Base-by-base conservation (phyloP, 805 yeast species). In the Spathaspora sp. region DNA sequence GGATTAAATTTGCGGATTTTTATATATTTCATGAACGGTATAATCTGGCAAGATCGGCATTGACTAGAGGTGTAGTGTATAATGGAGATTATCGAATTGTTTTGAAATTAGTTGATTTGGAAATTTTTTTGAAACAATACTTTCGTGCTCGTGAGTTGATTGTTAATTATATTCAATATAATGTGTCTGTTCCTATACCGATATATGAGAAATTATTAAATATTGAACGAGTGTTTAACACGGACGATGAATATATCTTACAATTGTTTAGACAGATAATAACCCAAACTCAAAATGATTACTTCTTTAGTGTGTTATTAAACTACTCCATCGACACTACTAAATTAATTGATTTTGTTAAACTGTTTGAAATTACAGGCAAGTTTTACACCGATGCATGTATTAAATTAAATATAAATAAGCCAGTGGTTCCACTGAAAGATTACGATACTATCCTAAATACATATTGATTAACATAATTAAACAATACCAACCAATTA, bases 1-100 rank as follows among this genome's bases (percentile, higher is more conserved):
- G 86, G 83, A 56, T 79, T 12, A 77, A 77, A 49, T 80, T 74
- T 56, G 64, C 79, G 1, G 72, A 80, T 57, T 80, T 66, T 57
- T 68, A 75, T 42, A 48, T 74, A 56, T 46, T 26, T 53, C n/a
- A 48, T 48, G 56, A 66, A 47, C 55, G 68, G 17, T 44, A 65
- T n/a, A 60, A 63, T 26, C 51, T 57, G 9, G 83, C 85, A 0
- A 70, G 68, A 46, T 64, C 66, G 12, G 51, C 77, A 0, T 56
- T 83, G 8, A 51, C 65, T 8, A 67, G 65, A 52, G 77, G 81
- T 0, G 55, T 70, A 1, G 42, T 63, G 58, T 50, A 57, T 60
- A 17, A 50, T 2, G 61, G 65, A 14, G 65, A 71, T 44, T 58
- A 67, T 16, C 58, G 61, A 19, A 50, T 78, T 3, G 59, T 75